These are phyloP conservation scores for Trametes villosa DNA, from an alignment of 768 basidiomycete species.

Conservation along the genomic window DNA sequence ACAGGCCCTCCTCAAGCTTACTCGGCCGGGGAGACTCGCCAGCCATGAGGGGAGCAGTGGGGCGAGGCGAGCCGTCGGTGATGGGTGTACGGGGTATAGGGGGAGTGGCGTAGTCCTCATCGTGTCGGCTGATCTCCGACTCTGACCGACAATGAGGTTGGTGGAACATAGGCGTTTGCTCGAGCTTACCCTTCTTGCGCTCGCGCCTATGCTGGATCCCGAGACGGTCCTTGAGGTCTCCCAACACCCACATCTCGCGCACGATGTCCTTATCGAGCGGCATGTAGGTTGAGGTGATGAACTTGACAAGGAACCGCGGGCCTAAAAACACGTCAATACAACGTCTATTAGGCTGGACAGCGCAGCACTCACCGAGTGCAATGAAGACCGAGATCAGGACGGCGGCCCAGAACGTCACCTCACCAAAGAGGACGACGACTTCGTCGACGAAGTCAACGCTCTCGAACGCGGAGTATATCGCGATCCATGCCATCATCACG, in stretches of 20 bases:
- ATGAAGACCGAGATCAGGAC: conserved; percentile 70
- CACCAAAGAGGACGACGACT: conserved; percentile 73
- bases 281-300: conserved; percentile 65
- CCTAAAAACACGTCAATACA: conserved; percentile 46
- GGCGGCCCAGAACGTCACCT: conserved; percentile 83
- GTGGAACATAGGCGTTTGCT: conserved; percentile 74
- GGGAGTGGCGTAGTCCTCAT: conserved; percentile 33
- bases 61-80: conserved; percentile 26
- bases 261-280: conserved; percentile 91
- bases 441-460: conserved; percentile 76
- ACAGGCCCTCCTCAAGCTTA: conserved; percentile 11
- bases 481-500: conserved; percentile 87
- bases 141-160: conserved; percentile 64
- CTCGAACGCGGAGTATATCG: conserved; percentile 82
- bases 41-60: conserved; percentile 21
- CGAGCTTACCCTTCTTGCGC: conserved; percentile 49
- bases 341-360: too few relatives aligned
- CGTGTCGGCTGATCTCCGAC: conserved; percentile 52
- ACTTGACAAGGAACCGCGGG: conserved; percentile 83
- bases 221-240: conserved; percentile 80
- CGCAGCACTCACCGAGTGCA: conserved; percentile 64
- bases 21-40: conserved; percentile 16
- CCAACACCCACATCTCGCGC: conserved; percentile 88
- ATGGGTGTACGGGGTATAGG: conserved; percentile 14
- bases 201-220: conserved; percentile 68